A percentile compares a stretch with the other conserved stretches of the same genome.
Conservation (phyloP, 371 early-diverging fungal species). For the Massospora cicadina region DNA sequence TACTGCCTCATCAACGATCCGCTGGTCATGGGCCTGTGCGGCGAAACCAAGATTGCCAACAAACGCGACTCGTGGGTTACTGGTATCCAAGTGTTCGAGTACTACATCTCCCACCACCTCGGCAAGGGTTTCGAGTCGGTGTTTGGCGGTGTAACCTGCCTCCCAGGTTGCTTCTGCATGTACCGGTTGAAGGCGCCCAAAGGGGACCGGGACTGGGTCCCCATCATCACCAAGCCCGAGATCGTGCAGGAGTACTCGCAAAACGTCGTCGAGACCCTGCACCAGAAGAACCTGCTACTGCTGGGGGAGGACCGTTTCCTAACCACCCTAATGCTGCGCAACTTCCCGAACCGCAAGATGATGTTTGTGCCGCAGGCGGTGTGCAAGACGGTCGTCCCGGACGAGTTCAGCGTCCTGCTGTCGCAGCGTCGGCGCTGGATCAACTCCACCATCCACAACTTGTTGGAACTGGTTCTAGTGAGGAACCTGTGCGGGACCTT, state of each 20-base stretch:
- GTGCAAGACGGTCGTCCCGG: constrained; percentile 67
- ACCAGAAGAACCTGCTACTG: constrained; percentile 83
- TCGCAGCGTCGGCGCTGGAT: constrained; percentile 85
- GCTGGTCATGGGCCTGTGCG: constrained; percentile 71
- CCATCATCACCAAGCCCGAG: constrained; percentile 68
- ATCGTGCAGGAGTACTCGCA: constrained; percentile 78
- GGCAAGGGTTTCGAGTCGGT: constrained; percentile 86
- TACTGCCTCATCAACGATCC: constrained; percentile 62
- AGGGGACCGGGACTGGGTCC: constrained; percentile 43
- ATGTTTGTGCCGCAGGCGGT: constrained; percentile 81
- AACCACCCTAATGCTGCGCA: constrained; percentile 83
- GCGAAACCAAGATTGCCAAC: constrained; percentile 78
- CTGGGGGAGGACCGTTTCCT: constrained; percentile 93
- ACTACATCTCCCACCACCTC: constrained; percentile 87
- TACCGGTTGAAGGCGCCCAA: constrained; percentile 77
- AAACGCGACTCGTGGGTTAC: constrained; percentile 74
- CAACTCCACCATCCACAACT: constrained; percentile 73
- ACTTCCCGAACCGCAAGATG: constrained; percentile 76
- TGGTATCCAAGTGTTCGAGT: constrained; percentile 90
- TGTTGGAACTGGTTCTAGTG: constrained; percentile 61
- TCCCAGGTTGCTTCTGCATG: constrained; percentile 92
- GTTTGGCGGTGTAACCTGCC: constrained; percentile 93
- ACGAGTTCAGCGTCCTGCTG: constrained; percentile 50
- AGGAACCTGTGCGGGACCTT: constrained; percentile 77
- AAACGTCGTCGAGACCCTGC: constrained; percentile 75